Evolutionary conservation across 306 rosid genomes (phyloP), one percentile per base, ranked within the genome.

Genomic region (Arachis stenosperma): DNA sequence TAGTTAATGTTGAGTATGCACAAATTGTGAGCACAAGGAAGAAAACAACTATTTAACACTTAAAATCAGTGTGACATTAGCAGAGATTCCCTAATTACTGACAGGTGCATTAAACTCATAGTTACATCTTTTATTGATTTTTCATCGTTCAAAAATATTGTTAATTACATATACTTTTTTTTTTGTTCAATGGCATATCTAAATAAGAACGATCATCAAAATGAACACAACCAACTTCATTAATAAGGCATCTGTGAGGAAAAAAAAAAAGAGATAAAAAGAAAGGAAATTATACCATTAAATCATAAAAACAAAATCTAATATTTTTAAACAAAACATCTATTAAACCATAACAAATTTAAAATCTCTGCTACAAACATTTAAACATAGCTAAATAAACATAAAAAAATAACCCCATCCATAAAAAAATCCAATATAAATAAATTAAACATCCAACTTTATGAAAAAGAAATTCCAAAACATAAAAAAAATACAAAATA

Each of bases 231-330:
- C 40, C 42, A 64, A 53, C 69, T 53, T 9, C n/a, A 76, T 6
- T 58, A 53, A 53, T 71, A 44, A 70, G 36, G 5, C n/a, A 50
- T 39, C 14, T 68, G 12, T 61, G 22, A 8, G 61, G 29, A 59
- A 13, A 74, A 8, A 8, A 8, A 15, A 59, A 15, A 58, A 59
- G 39, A 54, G n/a, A 47, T 43, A 39, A 64, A 55, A 70, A 42
- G 7, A 36, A 70, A 58, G 76, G 60, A 17, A 82, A 72, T 73
- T 70, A 94, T 15, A 15, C 17, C 17, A 15, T 15, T 15, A 15
- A 15, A 15, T 15, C 17, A 15, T 15, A 15, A 15, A 15, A 15
- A 15, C 17, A 15, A 15, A 15, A 15, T 15, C 17, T 15, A 15
- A 15, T 15, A 15, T 15, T 15, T 15, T 15, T 15, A 15, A 15